Percentiles rank a stretch among this genome's conserved stretches.
Evolutionary conservation across 179 eudicot species (phyloP).

Genomic region (Spinacia oleracea): DNA sequence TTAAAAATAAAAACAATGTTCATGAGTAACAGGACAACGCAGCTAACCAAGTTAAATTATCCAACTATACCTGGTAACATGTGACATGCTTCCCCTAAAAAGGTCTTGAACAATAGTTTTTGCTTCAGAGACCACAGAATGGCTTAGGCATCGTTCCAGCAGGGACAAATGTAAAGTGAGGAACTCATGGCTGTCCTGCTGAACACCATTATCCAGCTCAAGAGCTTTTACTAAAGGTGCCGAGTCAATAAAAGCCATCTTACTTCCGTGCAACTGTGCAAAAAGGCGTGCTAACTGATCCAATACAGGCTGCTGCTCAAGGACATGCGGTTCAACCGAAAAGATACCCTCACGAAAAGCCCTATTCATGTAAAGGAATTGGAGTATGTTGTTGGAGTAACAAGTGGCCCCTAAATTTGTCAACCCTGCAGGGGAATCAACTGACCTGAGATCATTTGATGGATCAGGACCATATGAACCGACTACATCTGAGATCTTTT

Average conservation of each 20-base stretch:
- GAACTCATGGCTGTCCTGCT: constrained; percentile 97
- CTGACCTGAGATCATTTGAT: constrained; percentile 63
- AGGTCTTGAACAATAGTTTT: constrained; percentile 86
- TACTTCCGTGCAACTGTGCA: constrained; percentile 82
- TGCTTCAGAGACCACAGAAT: constrained; percentile 58
- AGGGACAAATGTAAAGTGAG: constrained; percentile 90
- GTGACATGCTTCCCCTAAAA: constrained; percentile 93
- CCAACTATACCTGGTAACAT: constrained; percentile 78
- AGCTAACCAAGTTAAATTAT: background rate
- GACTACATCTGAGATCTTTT: constrained; percentile 68
- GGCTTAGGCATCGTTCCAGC: constrained; percentile 84
- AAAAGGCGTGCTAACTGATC: constrained; percentile 88
- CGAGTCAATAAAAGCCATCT: constrained; percentile 84
- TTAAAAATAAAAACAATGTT: background rate
- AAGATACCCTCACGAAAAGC: constrained; percentile 79
- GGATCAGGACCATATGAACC: constrained; percentile 79
- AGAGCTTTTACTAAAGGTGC: constrained; percentile 89
- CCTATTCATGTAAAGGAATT: constrained; percentile 84
- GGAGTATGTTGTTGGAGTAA: constrained; percentile 96
- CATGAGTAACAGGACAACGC: background rate
- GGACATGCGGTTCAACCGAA: constrained; percentile 77
- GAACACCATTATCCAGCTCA: constrained; percentile 94
- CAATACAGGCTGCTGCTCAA: constrained; percentile 77
- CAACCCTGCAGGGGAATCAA: constrained; percentile 77
- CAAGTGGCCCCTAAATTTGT: constrained; percentile 97